Evolutionary conservation across 352 stramenopile species (phyloP).

Genomic region (Pythium dissotocum): DNA sequence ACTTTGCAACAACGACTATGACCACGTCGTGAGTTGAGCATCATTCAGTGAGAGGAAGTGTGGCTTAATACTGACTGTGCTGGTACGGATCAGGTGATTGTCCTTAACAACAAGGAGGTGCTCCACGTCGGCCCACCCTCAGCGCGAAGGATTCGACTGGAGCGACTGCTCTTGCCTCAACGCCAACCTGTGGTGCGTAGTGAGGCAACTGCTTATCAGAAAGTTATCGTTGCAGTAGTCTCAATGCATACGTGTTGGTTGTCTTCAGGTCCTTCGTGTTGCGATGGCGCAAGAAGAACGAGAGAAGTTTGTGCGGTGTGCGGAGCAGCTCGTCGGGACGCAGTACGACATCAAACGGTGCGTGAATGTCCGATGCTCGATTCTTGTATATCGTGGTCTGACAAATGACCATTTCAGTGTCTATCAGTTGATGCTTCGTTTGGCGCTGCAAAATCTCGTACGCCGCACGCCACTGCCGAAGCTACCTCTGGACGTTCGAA

Average conservation of each 20-base stretch:
- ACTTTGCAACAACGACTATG: constrained; percentile 66
- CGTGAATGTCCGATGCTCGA: neutral
- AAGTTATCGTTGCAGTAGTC: neutral
- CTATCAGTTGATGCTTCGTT: constrained; percentile 52
- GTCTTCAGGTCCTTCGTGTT: constrained; percentile 52
- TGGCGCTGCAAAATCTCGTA: constrained; percentile 52
- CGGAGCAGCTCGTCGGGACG: constrained; percentile 55
- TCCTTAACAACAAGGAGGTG: constrained; percentile 59
- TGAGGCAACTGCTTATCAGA: neutral
- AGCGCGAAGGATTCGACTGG: constrained; percentile 57
- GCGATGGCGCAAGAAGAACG: constrained; percentile 48
- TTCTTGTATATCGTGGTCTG: neutral
- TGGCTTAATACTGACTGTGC: neutral
- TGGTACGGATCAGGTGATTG: constrained; percentile 42
- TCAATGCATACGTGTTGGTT: neutral
- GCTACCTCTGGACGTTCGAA: constrained; percentile 51
- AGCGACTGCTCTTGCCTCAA: constrained; percentile 64
- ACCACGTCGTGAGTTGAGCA: constrained; percentile 55
- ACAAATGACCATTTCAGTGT: neutral
- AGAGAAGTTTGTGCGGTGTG: constrained; percentile 58
- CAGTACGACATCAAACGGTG: constrained; percentile 70
- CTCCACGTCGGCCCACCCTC: constrained; percentile 67
- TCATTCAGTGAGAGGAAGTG: too few relatives aligned
- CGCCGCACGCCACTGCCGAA: constrained; percentile 42
- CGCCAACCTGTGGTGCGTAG: constrained; percentile 63